phyloP scores from a whole-genome alignment of 2,329 filamentous ascomycete genomes.

The Botrytis squamosa region DNA sequence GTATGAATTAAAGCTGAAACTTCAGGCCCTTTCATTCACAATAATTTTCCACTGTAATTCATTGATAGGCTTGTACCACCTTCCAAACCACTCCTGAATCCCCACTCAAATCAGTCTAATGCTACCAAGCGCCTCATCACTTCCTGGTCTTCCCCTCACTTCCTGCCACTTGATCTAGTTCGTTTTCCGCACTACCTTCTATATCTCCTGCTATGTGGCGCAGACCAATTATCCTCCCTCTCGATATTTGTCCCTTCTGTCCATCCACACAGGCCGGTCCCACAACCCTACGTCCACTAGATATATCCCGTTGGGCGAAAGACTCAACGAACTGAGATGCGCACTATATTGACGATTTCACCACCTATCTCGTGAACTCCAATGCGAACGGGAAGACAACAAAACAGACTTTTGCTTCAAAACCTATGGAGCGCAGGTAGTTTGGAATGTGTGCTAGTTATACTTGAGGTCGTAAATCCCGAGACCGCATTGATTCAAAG shows the following conservation, averaged over 20 bases:
- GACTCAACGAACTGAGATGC: neutral
- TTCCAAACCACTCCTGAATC: neutral
- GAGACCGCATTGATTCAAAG: neutral
- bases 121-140: neutral
- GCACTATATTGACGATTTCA: neutral
- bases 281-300: neutral
- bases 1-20: neutral
- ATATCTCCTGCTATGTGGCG: neutral
- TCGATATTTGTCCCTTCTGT: neutral
- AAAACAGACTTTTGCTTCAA: neutral
- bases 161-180: neutral
- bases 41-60: neutral
- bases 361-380: neutral
- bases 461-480: no score
- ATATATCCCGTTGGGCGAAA: neutral
- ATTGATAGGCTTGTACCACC: neutral
- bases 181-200: neutral
- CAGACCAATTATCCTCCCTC: neutral
- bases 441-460: neutral
- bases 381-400: neutral
- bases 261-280: neutral
- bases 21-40: neutral
- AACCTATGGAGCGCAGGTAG: neutral
- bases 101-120: neutral
- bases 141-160: neutral